Evolutionary conservation across 768 basidiomycete species (phyloP), one percentile per base, ranked within the genome.

Genomic region (Lactarius hengduanensis): DNA sequence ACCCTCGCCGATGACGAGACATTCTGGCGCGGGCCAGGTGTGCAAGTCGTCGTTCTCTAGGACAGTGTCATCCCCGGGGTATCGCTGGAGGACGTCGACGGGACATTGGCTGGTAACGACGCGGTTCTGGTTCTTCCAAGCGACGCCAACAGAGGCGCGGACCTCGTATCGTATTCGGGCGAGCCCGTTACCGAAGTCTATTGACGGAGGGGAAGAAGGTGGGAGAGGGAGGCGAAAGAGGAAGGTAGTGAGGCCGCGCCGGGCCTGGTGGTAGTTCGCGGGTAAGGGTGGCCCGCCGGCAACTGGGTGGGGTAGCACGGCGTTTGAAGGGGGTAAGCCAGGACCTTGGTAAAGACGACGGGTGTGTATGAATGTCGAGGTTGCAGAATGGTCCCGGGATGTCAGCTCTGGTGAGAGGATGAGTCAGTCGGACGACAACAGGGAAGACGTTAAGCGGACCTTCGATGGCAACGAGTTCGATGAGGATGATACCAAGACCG

Each of bases 241-340:
- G 77, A 94, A 94, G 0, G 88, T 90, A 0, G 91, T 90, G 41
- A 81, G 79, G 0, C 92, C 92, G 54, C 86, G 84, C n/a, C 88
- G 85, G 8, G 91, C 92, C 65, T 85, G 85, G 73, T 87, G 81
- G 73, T 92, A 88, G 60, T 86, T 76, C 0, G 81, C 78, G 0
- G 91, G 91, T 3, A 94, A 76, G 0, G 81, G 81, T 1, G 84
- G 81, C 65, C 87, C 84, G 1, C 83, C 87, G 18, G 84, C 80
- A 5, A 77, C 73, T 2, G 87, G 83, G 73, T 88, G 81, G 1
- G 85, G 80, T 63, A 88, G 81, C 0, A 94, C 91, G 2, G 92
- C 89, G 73, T 94, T 94, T 13, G 92, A 93, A 9, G 91, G 90
- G 0, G 92, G 92, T 8, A 93, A 78, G 20, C 86, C 87, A 3